Percentiles rank a stretch among this genome's conserved stretches.
These are phyloP conservation scores for Saccharomyces hybrid DNA, from an alignment of 1,139 yeast species.

Conservation along the genomic window DNA sequence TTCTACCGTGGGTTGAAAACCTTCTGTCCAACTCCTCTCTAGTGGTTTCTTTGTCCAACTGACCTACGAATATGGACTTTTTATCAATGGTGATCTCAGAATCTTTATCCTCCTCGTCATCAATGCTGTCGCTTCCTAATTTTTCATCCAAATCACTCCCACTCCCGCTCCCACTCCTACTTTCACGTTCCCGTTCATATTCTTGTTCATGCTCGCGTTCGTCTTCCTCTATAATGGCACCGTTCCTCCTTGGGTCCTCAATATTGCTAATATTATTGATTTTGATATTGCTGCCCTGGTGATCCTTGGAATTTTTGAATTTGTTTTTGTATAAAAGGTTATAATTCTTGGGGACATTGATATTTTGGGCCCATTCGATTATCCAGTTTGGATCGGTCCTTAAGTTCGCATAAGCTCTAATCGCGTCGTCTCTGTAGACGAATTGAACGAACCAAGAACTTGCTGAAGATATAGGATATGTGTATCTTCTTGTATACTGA, in stretches of 20 bases:
- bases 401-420: no score
- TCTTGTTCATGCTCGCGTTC: neutral
- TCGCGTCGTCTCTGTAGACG: no score
- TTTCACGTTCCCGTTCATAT: neutral
- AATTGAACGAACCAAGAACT: no score
- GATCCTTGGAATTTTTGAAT: neutral
- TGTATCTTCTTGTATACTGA: no score
- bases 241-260: conserved; percentile 12
- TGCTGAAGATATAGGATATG: no score
- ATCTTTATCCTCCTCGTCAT: conserved; percentile 3
- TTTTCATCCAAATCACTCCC: neutral
- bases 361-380: no score
- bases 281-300: neutral
- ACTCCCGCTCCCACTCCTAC: neutral
- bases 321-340: no score
- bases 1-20: conserved; percentile 60
- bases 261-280: no score
- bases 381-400: no score
- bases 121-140: neutral
- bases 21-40: conserved; percentile 50
- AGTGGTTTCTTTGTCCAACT: conserved; percentile 48
- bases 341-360: no score
- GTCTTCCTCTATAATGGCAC: neutral
- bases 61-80: conserved; percentile 70
- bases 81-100: conserved; percentile 49